Conservation (phyloP, 768 basidiomycete species). For the Termitomyces sp. region DNA sequence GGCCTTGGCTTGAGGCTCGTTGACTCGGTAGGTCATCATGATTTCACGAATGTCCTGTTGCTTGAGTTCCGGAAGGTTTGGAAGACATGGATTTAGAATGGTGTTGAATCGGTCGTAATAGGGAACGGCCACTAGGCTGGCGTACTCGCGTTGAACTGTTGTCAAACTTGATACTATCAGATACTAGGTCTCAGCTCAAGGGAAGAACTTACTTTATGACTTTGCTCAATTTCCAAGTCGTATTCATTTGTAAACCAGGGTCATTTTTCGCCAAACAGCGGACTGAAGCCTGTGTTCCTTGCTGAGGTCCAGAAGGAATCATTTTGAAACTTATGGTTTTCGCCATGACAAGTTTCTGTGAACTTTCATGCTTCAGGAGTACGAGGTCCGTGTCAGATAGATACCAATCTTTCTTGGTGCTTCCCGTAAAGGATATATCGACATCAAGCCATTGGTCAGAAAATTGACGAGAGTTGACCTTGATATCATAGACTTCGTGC, state of each 20-base stretch:
- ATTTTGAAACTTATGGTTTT: slow-evolving; percentile 43
- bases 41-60: slow-evolving; percentile 49
- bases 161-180: slow-evolving; percentile 55
- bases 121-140: slow-evolving; percentile 74
- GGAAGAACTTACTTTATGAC: slow-evolving; percentile 63
- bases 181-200: not conserved
- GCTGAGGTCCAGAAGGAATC: slow-evolving; percentile 39
- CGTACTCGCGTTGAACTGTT: slow-evolving; percentile 90
- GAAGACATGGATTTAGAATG: slow-evolving; percentile 65
- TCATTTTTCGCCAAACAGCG: slow-evolving; percentile 50
- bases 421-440: slow-evolving; percentile 55
- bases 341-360: slow-evolving; percentile 54
- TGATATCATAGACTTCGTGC: slow-evolving; percentile 50
- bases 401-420: slow-evolving; percentile 64
- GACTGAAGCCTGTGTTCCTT: slow-evolving; percentile 51
- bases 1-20: slow-evolving; percentile 92
- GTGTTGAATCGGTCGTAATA: slow-evolving; percentile 74
- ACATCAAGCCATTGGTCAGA: slow-evolving; percentile 82
- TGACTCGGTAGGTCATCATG: slow-evolving; percentile 70
- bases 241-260: slow-evolving; percentile 56
- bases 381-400: slow-evolving; percentile 83
- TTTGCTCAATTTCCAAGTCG: slow-evolving; percentile 72
- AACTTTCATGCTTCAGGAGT: slow-evolving; percentile 59
- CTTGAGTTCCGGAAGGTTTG: slow-evolving; percentile 38
- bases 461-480: slow-evolving; percentile 62